These are phyloP conservation scores for Udeniomyces megalosporus DNA, from an alignment of 768 basidiomycete genomes.

Conservation along the genomic window DNA sequence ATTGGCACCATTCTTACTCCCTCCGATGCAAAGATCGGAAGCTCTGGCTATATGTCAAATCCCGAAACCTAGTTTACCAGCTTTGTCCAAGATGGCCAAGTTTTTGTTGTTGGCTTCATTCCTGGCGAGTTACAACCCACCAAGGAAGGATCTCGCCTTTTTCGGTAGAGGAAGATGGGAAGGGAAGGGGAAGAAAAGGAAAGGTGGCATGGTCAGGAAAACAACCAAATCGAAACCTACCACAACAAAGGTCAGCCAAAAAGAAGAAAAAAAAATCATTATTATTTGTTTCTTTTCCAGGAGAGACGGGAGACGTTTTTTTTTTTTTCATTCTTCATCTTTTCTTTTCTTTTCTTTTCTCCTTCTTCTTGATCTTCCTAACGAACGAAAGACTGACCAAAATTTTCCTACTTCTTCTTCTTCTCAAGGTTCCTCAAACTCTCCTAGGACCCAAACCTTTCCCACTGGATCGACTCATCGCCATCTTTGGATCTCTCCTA, in stretches of 20 bases:
- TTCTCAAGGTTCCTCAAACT: not conserved
- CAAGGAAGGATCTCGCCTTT: slow-evolving; percentile 3
- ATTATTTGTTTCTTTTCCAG: too few species aligned
- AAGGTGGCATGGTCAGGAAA: not conserved
- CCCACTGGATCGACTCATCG: slow-evolving; percentile 9
- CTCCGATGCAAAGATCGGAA: not conserved
- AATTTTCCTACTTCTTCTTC: too few species aligned
- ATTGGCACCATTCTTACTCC: not conserved
- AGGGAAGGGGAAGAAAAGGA: not conserved
- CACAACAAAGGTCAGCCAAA: not conserved
- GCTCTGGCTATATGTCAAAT: not conserved
- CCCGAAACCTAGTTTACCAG: not conserved
- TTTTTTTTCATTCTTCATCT: not conserved
- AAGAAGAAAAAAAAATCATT: not conserved
- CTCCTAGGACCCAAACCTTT: slow-evolving; percentile 2
- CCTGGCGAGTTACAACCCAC: slow-evolving; percentile 5
- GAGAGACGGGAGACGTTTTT: not conserved
- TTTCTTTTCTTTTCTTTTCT: not conserved
- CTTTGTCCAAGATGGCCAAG: slow-evolving; percentile 1
- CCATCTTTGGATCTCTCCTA: slow-evolving; percentile 13
- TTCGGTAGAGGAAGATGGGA: slow-evolving; percentile 11
- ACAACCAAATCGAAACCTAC: too few species aligned
- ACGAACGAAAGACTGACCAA: too few species aligned
- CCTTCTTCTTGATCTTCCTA: too few species aligned
- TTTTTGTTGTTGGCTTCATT: slow-evolving; percentile 7